Evolutionary conservation across 352 stramenopile species (phyloP).

Genomic region (Phytophthora megakarya): DNA sequence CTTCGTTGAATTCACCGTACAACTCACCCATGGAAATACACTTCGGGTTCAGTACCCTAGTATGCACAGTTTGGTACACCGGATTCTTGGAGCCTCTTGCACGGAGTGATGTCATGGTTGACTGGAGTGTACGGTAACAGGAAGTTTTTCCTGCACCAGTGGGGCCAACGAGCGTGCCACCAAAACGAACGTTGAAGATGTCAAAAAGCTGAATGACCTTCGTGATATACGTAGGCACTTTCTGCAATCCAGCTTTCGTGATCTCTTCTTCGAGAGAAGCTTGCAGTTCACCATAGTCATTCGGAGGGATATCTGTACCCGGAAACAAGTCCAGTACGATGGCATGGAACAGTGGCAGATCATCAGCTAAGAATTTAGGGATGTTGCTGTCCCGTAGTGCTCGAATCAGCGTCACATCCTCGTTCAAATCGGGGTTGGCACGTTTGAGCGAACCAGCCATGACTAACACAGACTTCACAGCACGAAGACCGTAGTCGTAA

Average conservation of each 20-base stretch:
- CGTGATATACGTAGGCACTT: constrained; percentile 82
- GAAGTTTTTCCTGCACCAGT: constrained; percentile 87
- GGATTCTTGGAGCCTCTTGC: constrained; percentile 66
- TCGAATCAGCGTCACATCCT: constrained; percentile 91
- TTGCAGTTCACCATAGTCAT: constrained; percentile 90
- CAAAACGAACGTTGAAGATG: constrained; percentile 94
- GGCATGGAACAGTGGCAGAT: constrained; percentile 91
- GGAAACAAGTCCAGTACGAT: constrained; percentile 94
- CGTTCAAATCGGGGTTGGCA: constrained; percentile 67
- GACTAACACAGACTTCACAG: constrained; percentile 93
- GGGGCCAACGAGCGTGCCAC: constrained; percentile 88
- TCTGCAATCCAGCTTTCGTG: constrained; percentile 60
- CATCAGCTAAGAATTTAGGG: constrained; percentile 93
- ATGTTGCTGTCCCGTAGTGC: constrained; percentile 93
- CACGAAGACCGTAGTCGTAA: constrained; percentile 94
- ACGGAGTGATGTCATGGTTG: constrained; percentile 85
- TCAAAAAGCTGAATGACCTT: constrained; percentile 96
- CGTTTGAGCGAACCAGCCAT: constrained; percentile 93
- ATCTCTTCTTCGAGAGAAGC: constrained; percentile 65
- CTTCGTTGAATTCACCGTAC: constrained; percentile 88
- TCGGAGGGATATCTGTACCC: constrained; percentile 72
- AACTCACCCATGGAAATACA: constrained; percentile 86
- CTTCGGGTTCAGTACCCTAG: constrained; percentile 84
- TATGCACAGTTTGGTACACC: constrained; percentile 79
- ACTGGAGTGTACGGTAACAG: constrained; percentile 88